Evolutionary conservation across 805 yeast species (phyloP), one percentile per base, ranked within the genome.

Genomic region (Candida sonorensis): DNA sequence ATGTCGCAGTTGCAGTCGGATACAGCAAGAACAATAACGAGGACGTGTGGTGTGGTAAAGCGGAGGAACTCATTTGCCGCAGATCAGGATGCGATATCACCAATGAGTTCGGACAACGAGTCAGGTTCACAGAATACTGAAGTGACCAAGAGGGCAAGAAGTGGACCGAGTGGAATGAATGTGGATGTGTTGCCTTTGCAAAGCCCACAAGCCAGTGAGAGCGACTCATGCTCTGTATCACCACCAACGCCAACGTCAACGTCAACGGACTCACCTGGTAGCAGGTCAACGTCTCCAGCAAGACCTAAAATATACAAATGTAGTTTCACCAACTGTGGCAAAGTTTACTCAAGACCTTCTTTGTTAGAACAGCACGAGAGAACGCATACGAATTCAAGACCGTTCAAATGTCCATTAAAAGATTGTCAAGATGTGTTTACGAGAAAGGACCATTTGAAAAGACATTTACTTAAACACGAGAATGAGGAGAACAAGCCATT

Each of bases 261-360:
- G 5, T 7, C 29, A 16, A 16, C 29, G n/a, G 13, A 21, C 21
- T 30, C 33, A 8, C 22, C 37, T 7, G 34, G 43, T 12, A 40
- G 54, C n/a, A 35, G 56, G 28, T 53, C 66, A 2, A 52, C 67
- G 5, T 56, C 69, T 9, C 62, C 68, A 1, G 33, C 48, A 7
- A 62, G 87, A 31, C 69, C 72, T 1, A 86, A 84, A 48, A 64
- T 56, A 16, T 80, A 81, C 50, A 48, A 54, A 10, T 90, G 97
- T 54, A 70, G 67, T 13, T 69, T 64, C 37, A 69, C 64, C 5
- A 79, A 72, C 3, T 92, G 97, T 49, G 70, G 59, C 19, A 90
- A 86, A 53, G 70, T 82, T 1, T 90, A 86, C 48, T 62, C 81
- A 5, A 67, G 90, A 30, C 97, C 97, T 0, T 78, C 94, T 2